Percentiles rank a stretch among this genome's conserved stretches.
Conservation (phyloP, 495 filamentous ascomycete genomes). For the Aspergillus ostianus region DNA sequence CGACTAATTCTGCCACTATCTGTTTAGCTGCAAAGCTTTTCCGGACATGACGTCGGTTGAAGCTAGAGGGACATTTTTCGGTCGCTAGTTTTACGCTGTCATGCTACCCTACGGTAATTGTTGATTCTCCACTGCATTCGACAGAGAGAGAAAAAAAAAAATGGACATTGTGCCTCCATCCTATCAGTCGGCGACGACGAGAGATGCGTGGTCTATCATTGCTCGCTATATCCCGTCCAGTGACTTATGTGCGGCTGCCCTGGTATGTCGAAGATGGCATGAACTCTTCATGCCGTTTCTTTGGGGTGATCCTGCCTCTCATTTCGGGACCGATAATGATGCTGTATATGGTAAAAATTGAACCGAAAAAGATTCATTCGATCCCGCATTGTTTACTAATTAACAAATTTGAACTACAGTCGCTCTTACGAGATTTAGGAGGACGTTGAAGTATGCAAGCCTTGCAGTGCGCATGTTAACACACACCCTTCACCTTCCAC, state of each 20-base stretch:
- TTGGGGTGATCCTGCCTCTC: constrained; percentile 65
- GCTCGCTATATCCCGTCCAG: constrained; percentile 58
- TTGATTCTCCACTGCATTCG: background rate
- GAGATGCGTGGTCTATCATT: constrained; percentile 61
- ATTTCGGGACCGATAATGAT: constrained; percentile 63
- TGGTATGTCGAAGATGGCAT: constrained; percentile 61
- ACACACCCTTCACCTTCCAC: constrained; percentile 66
- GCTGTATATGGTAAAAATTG: constrained; percentile 54
- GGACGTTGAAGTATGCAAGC: constrained; percentile 55
- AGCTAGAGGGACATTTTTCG: background rate
- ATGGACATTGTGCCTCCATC: constrained; percentile 60
- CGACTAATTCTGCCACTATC: background rate
- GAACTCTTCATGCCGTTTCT: constrained; percentile 58
- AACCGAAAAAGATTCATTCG: background rate
- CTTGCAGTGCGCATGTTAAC: constrained; percentile 54
- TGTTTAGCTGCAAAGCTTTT: background rate
- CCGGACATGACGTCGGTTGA: background rate
- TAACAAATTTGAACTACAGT: constrained; percentile 34
- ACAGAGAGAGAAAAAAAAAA: background rate
- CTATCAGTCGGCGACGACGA: constrained; percentile 56
- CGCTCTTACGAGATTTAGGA: constrained; percentile 61
- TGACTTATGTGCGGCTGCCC: constrained; percentile 57
- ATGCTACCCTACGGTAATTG: background rate
- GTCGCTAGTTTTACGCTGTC: background rate
- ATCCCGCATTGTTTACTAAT: background rate